Conservation (phyloP, 345 rosid species). For the Punica granatum region DNA sequence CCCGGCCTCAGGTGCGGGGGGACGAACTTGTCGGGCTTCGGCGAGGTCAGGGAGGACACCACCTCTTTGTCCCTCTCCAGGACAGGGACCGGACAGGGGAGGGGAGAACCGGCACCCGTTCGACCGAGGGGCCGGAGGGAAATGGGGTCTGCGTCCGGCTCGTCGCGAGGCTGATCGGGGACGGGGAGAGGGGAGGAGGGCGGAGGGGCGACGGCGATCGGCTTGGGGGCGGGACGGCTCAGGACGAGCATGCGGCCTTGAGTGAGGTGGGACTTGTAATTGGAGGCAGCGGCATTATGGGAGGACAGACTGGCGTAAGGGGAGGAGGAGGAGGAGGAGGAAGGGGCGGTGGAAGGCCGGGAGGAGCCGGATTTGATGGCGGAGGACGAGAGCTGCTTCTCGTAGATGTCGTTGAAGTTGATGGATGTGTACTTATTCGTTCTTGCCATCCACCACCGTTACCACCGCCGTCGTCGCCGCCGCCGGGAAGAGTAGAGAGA, state of each 20-base stretch:
- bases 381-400: constrained; percentile 29
- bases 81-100: constrained; percentile 19
- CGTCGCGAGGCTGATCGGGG: constrained; percentile 17
- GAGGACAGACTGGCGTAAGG: neutral
- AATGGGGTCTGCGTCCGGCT: constrained; percentile 33
- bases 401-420: constrained; percentile 68
- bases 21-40: constrained; percentile 52
- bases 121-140: constrained; percentile 60
- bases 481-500: neutral
- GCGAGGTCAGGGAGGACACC: constrained; percentile 15
- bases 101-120: constrained; percentile 28
- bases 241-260: constrained; percentile 90
- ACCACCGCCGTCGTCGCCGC: constrained; percentile 22
- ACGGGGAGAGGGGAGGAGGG: constrained; percentile 19
- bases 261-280: constrained; percentile 26
- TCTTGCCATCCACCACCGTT: constrained; percentile 67
- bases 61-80: constrained; percentile 22
- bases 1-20: constrained; percentile 98
- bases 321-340: constrained; percentile 23
- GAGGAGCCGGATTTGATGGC: constrained; percentile 20
- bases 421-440: constrained; percentile 65
- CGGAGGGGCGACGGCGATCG: constrained; percentile 19
- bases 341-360: constrained; percentile 37
- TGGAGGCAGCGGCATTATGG: constrained; percentile 1
- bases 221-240: constrained; percentile 58